A percentile compares a stretch with the other conserved stretches of the same genome.
These are phyloP conservation scores for Pyropia yezoensis DNA, from an alignment of 23 red algal species.

Conservation along the genomic window DNA sequence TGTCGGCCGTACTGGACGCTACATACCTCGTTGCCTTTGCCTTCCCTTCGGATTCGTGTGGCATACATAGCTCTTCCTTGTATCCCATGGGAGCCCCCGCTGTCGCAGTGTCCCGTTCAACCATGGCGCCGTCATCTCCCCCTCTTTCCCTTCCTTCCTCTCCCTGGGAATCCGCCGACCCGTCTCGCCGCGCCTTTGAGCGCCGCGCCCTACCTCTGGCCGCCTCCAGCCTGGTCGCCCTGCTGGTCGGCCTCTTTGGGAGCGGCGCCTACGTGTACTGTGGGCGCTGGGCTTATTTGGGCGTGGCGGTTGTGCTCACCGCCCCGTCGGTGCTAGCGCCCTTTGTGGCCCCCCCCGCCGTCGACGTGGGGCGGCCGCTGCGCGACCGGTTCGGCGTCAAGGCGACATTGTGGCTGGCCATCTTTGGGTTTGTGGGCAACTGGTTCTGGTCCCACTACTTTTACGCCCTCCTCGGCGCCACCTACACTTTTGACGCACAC, in stretches of 20 bases:
- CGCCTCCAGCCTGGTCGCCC: constrained; percentile 40
- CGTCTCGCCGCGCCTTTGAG: constrained; percentile 61
- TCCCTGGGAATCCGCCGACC: constrained; percentile 40
- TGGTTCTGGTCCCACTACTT: constrained; percentile 99
- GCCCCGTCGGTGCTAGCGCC: constrained; percentile 44
- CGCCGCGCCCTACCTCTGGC: constrained; percentile 56
- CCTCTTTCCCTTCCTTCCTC: background rate
- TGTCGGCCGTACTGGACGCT: too few relatives aligned
- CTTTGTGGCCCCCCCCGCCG: constrained; percentile 10
- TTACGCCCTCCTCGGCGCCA: constrained; percentile 75
- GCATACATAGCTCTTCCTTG: too few relatives aligned
- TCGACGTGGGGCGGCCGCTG: constrained; percentile 26
- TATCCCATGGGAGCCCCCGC: too few relatives aligned
- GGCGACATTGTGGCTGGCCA: constrained; percentile 67
- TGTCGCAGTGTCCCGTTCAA: too few relatives aligned
- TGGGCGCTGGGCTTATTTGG: constrained; percentile 42
- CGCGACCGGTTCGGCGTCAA: constrained; percentile 73
- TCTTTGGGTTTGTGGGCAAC: constrained; percentile 93
- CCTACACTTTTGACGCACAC: constrained; percentile 80
- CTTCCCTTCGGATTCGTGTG: too few relatives aligned
- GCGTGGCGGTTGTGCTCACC: constrained; percentile 40
- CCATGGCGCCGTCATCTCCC: too few relatives aligned
- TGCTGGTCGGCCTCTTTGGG: constrained; percentile 54
- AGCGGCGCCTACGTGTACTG: constrained; percentile 52
- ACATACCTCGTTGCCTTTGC: too few relatives aligned